Evolutionary conservation across 352 stramenopile genomes (phyloP).

Genomic region (Globisporangium cederbergense): DNA sequence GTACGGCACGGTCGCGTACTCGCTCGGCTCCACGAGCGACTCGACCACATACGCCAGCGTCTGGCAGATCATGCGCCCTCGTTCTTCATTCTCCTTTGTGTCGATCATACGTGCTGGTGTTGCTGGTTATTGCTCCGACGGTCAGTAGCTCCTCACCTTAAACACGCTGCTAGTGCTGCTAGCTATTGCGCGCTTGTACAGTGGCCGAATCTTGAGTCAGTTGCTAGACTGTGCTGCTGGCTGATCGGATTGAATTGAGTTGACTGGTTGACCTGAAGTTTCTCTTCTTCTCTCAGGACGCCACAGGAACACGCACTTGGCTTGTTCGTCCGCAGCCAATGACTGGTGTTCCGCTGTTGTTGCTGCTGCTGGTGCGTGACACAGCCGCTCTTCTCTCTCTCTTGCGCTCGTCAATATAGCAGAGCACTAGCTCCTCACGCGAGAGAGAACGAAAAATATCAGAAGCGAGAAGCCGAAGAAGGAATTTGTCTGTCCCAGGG

Average conservation of each 20-base stretch:
- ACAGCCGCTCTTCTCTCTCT: background rate
- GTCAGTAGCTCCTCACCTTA: too few species aligned
- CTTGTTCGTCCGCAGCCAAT: conserved; percentile 8
- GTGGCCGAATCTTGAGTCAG: background rate
- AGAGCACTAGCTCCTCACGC: background rate
- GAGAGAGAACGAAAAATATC: conserved; percentile 6
- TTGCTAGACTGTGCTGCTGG: background rate
- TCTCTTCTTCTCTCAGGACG: too few species aligned
- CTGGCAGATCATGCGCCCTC: conserved; percentile 73
- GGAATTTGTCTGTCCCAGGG: conserved; percentile 2
- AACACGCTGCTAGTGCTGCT: background rate
- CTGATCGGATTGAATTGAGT: background rate
- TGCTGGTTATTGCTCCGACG: too few species aligned
- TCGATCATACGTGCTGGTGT: conserved; percentile 26
- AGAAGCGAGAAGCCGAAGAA: conserved; percentile 7
- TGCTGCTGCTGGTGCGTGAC: conserved; percentile 2
- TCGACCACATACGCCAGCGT: conserved; percentile 75
- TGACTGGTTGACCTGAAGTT: background rate
- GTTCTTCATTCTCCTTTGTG: conserved; percentile 64
- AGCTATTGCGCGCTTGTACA: background rate
- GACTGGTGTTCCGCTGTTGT: conserved; percentile 6
- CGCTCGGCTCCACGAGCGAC: conserved; percentile 71
- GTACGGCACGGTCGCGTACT: conserved; percentile 53
- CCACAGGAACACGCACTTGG: background rate
- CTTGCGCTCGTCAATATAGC: background rate